phyloP scores from a whole-genome alignment of 768 basidiomycete species.

The Trametes gibbosa region DNA sequence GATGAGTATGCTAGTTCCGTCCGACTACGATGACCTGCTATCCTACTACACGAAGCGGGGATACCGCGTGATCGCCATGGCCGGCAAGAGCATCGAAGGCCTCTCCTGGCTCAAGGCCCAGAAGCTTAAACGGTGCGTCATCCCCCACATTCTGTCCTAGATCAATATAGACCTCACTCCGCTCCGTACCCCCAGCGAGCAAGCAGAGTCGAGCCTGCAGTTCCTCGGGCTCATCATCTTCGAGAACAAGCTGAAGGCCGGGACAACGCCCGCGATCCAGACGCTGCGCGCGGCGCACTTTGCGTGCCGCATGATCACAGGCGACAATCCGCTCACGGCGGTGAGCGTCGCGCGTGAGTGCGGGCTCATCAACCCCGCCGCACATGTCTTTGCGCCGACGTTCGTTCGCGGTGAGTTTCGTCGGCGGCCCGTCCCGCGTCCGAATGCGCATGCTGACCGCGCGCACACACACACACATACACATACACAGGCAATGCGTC shows the following conservation, averaged over 20 bases:
- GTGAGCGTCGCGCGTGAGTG: slow-evolving; percentile 97
- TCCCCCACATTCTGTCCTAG: not conserved
- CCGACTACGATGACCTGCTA: slow-evolving; percentile 93
- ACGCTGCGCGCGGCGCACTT: slow-evolving; percentile 86
- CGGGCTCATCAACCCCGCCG: slow-evolving; percentile 80
- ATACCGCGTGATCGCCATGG: slow-evolving; percentile 96
- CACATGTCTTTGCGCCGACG: slow-evolving; percentile 81
- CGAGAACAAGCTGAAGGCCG: slow-evolving; percentile 95
- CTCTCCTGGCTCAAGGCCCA: slow-evolving; percentile 97
- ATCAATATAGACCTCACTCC: no score
- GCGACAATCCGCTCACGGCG: slow-evolving; percentile 95
- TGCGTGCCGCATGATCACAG: slow-evolving; percentile 96
- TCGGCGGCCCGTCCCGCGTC: not conserved
- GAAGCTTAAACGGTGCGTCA: slow-evolving; percentile 81
- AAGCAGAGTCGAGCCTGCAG: slow-evolving; percentile 85
- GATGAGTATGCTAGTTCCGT: slow-evolving; percentile 62
- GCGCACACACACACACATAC: slow-evolving; percentile 26
- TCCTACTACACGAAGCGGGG: slow-evolving; percentile 97
- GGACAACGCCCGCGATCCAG: slow-evolving; percentile 87
- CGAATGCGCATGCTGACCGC: not conserved
- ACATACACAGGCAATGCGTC: slow-evolving; percentile 47
- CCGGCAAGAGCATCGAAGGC: slow-evolving; percentile 91
- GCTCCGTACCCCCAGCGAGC: slow-evolving; percentile 57
- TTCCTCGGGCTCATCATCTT: slow-evolving; percentile 97
- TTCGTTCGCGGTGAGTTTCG: slow-evolving; percentile 64